Evolutionary conservation across 1,284 basidiomycete species (phyloP), one percentile per base, ranked within the genome.

Genomic region (Tylopilus sp.): DNA sequence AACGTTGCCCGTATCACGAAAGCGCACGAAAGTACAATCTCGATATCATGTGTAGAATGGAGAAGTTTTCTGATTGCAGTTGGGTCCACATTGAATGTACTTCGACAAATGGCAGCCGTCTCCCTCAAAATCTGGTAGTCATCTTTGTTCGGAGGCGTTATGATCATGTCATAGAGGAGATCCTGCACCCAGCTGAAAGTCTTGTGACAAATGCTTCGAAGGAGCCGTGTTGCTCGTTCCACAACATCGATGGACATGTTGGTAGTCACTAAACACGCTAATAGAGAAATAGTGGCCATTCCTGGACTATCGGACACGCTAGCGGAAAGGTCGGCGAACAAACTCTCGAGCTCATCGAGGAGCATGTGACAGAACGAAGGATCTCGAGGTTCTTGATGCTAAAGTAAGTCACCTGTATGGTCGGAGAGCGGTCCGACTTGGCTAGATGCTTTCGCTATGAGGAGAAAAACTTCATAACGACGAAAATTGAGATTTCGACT

Each of bases 401-500:
- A 82, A n/a, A 62, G 63, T 65, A 74, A 70, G 41, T 62, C 69
- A 18, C 52, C 62, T 29, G 29, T 29, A 29, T 29, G 29, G 1
- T 58, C 47, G 3, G 67, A 68, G 29, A 29, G 29, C 29, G 74
- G 74, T 2, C 86, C 87, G 1, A 81, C 75, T 62, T 86, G 83
- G 71, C 74, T 81, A 2, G 72, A 77, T 13, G 84, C 78, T 53
- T 85, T 82, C 9, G 70, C 69, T 2, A 86, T 19, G 4, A 87
- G 70, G 2, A 72, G 54, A 58, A 82, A 74, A 0, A 86, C 83
- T 19, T 80, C 80, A 2, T 75, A 70, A 2, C 70, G 65, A 44
- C 72, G 68, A 51, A 86, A 80, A 2, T 75, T 78, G 22, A 87
- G 69, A 1, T 66, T 64, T 41, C 77, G 72, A 18, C 78, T 74